Conservation (phyloP, 1,284 basidiomycete genomes). For the Ustilago lituana region DNA sequence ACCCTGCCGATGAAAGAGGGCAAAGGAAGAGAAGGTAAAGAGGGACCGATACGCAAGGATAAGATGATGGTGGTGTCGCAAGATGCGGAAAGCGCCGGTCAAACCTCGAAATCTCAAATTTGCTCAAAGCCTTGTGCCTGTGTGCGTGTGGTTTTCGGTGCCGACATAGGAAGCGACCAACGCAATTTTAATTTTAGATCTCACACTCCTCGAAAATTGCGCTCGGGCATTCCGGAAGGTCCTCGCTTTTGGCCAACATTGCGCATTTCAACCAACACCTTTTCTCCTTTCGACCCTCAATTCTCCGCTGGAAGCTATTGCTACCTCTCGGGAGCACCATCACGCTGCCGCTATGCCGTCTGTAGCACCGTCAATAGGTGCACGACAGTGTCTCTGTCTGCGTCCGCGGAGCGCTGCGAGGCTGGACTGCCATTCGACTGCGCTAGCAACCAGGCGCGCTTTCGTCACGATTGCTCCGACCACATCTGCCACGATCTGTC, state of each 20-base stretch:
- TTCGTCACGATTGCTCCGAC: not conserved
- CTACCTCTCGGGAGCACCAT: too few species aligned
- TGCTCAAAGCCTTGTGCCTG: slow-evolving; percentile 6
- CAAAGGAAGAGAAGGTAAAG: not conserved
- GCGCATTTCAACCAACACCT: not conserved
- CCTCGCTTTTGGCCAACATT: too few species aligned
- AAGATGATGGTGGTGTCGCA: slow-evolving; percentile 32
- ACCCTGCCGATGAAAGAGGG: not conserved
- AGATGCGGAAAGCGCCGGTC: slow-evolving; percentile 8
- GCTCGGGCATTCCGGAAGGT: too few species aligned
- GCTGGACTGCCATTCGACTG: not conserved
- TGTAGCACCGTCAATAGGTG: slow-evolving; percentile 14
- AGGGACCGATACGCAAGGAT: too few species aligned
- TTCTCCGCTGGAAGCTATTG: too few species aligned
- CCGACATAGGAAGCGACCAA: too few species aligned
- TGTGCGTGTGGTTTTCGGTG: slow-evolving; percentile 18
- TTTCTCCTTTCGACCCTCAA: too few species aligned
- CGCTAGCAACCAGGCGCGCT: not conserved
- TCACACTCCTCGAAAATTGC: too few species aligned
- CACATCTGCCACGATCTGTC: not conserved
- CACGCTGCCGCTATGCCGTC: slow-evolving; percentile 17
- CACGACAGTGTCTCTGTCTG: slow-evolving; percentile 23
- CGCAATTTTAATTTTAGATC: too few species aligned
- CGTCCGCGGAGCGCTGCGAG: not conserved
- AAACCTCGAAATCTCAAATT: slow-evolving; percentile 36